Base-by-base conservation (phyloP, 495 filamentous ascomycete genomes). In the Talaromyces stipitatus region DNA sequence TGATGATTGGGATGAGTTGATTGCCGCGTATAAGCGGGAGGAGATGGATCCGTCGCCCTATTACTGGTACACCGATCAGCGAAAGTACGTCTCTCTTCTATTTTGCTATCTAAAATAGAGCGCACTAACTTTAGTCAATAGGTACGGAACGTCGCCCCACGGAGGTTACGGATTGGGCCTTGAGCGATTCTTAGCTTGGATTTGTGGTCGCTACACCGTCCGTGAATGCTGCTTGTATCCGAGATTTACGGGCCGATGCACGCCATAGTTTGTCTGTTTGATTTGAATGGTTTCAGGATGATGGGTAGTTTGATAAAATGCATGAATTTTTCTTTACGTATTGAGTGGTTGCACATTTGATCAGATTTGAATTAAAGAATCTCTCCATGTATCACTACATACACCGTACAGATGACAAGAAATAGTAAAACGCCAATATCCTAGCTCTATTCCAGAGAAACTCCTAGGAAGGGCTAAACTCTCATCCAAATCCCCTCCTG, bases 21-120 rank as follows among this genome's bases (percentile, higher is more conserved):
- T 97, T 76, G 84, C 76, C 43, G 94, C 89, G 4, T 97, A 95
- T 71, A 83, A 88, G 73, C 82, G 88, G 59, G 87, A 95, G 69
- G 88, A 85, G 48, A 96, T 98, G 66, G 84, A 86, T 51, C 83
- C 88, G 26, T 83, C 83, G 67, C 85, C 88, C 12, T 98, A 98
- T 73, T 98, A 95, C 81, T 98, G 94, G 94, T 99, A 96, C 77
- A 97, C 91, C 9, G 94, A 98, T 73, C 91, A 96, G 83, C 80
- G 94, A 64, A 96, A 95, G 90, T 95, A 74, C 81, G 90, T 88
- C 58, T 20, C 10, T 57, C 23, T 9, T 45, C 59, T 33, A 36
- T 12, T 53, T 32, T 62, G 26, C 33, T 54, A 52, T 20, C 46
- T 23, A 47, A 32, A 18, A 16, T 45, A 58, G 54, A 48, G 22